A percentile compares a stretch with the other conserved stretches of the same genome.
Conservation (phyloP, 805 yeast genomes). For the Candida maesae region DNA sequence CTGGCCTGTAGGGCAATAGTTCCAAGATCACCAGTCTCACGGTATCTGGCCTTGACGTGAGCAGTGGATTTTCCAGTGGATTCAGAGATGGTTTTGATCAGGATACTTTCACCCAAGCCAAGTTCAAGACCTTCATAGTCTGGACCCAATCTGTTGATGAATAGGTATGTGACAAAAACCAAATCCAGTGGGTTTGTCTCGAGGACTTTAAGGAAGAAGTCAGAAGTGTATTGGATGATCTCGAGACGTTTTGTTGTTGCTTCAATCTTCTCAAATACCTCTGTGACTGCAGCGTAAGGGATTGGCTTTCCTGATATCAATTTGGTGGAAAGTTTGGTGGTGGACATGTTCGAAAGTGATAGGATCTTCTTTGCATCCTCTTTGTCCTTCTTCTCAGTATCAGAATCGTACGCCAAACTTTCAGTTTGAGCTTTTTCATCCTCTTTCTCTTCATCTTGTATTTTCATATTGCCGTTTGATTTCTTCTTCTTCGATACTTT, state of each 20-base stretch:
- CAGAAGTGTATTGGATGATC: constrained; percentile 71
- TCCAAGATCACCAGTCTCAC: constrained; percentile 86
- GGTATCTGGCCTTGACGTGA: constrained; percentile 71
- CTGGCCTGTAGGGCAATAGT: constrained; percentile 81
- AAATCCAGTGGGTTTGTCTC: constrained; percentile 49
- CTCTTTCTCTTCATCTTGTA: too few relatives aligned
- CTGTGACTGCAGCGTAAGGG: constrained; percentile 41
- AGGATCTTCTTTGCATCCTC: constrained; percentile 24
- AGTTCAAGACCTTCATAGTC: constrained; percentile 93
- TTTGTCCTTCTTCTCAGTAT: constrained; percentile 22
- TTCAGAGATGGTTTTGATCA: constrained; percentile 85
- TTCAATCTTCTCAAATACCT: constrained; percentile 75
- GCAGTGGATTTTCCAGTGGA: constrained; percentile 78
- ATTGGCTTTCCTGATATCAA: constrained; percentile 22
- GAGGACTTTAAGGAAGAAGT: constrained; percentile 65
- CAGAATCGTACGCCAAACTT: constrained; percentile 22
- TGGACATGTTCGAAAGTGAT: constrained; percentile 14
- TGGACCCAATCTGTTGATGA: constrained; percentile 88
- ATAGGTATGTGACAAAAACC: constrained; percentile 72
- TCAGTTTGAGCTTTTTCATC: too few relatives aligned
- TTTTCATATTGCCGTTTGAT: too few relatives aligned
- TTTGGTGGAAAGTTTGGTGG: constrained; percentile 5
- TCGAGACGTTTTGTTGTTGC: constrained; percentile 78
- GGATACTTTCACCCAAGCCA: constrained; percentile 87
- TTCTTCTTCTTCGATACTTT: too few relatives aligned